These are phyloP conservation scores for Leishmania martiniquensis DNA, from an alignment of 208 protist genomes.

Conservation along the genomic window DNA sequence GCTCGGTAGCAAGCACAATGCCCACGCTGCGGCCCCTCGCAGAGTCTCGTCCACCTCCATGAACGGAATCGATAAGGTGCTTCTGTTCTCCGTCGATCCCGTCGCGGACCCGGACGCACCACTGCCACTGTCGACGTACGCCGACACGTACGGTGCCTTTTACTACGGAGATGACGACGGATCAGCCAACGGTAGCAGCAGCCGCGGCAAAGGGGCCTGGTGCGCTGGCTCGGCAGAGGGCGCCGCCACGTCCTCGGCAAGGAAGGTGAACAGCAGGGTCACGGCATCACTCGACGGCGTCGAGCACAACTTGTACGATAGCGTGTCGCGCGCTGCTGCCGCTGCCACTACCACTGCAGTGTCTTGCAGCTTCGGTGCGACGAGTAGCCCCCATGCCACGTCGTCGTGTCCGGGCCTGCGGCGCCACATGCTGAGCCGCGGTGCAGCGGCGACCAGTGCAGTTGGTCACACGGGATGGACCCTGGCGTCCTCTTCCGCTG, in stretches of 20 bases:
- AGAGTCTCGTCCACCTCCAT: neutral
- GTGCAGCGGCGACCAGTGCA: neutral
- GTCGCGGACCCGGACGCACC: conserved; percentile 18
- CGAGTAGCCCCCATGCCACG: neutral
- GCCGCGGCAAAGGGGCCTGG: neutral
- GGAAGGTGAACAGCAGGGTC: neutral
- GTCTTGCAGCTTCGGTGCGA: neutral
- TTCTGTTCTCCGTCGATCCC: conserved; percentile 27
- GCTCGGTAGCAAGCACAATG: conserved; percentile 3
- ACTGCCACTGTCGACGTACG: conserved; percentile 27
- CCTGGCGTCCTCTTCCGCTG: neutral
- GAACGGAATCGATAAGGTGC: conserved; percentile 1
- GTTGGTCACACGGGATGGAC: conserved; percentile 9
- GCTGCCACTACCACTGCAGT: conserved; percentile 8
- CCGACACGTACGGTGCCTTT: conserved; percentile 25
- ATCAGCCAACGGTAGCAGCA: neutral
- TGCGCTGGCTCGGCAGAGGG: neutral
- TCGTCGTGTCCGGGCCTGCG: neutral
- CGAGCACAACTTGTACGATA: conserved; percentile 45
- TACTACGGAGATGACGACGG: neutral
- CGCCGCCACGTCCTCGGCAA: neutral
- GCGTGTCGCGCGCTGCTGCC: conserved; percentile 12
- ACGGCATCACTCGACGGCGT: neutral
- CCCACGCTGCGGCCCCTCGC: neutral
- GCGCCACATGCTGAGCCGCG: neutral